Conservation (phyloP, 495 filamentous ascomycete species). For the Talaromyces thailandensis region DNA sequence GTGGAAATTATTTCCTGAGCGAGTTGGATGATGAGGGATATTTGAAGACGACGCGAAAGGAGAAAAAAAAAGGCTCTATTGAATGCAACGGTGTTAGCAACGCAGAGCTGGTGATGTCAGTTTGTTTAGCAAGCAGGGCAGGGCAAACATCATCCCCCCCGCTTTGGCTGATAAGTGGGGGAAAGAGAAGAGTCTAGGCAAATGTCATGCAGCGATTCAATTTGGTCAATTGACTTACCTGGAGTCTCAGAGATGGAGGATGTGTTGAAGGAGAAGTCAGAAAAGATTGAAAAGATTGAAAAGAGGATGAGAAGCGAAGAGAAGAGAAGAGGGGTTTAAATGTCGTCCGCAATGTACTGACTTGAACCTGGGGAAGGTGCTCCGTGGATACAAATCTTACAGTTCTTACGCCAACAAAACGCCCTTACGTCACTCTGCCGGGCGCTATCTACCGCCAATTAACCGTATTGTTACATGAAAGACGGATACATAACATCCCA, state of each 20-base stretch:
- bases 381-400: not conserved
- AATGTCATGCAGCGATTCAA: not conserved
- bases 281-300: not conserved
- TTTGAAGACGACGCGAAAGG: not conserved
- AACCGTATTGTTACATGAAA: not conserved
- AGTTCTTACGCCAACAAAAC: not conserved
- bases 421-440: not conserved
- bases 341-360: not conserved
- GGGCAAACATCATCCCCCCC: not conserved
- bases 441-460: not conserved
- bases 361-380: not conserved
- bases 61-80: not conserved
- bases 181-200: not conserved
- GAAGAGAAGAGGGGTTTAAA: not conserved
- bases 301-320: not conserved
- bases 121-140: not conserved
- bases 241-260: not conserved
- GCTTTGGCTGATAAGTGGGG: not conserved
- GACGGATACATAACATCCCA: not conserved
- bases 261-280: not conserved
- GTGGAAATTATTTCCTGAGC: not conserved
- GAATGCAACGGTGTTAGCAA: not conserved
- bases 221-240: not conserved
- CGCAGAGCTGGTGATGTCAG: not conserved
- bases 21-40: not conserved